A percentile compares a stretch with the other conserved stretches of the same genome.
Conservation (phyloP, 129 eudicot genomes). For the Arctium lappa region DNA sequence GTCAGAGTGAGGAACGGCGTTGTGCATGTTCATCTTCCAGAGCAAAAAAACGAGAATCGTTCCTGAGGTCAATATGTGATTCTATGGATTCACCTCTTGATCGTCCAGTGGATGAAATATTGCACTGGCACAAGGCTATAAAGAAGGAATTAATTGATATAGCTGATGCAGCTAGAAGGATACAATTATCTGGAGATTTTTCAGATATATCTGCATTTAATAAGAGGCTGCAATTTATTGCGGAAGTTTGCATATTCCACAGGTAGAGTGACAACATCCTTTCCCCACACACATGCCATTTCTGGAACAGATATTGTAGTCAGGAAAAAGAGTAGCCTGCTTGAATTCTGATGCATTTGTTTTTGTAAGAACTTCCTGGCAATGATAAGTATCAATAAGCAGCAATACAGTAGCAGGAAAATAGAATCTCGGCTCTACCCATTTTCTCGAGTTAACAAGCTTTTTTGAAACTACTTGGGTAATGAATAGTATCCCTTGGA, state of each 20-base stretch:
- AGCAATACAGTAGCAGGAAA: neutral
- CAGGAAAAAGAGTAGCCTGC: neutral
- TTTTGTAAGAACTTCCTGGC: neutral
- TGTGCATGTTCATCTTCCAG: constrained; percentile 70
- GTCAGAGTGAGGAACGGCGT: constrained; percentile 28
- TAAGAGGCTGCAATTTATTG: constrained; percentile 86
- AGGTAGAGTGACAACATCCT: constrained; percentile 42
- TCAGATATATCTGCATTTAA: constrained; percentile 83
- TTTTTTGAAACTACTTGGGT: neutral
- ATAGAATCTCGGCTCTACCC: neutral
- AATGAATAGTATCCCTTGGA: neutral
- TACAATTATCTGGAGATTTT: constrained; percentile 78
- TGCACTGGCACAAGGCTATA: constrained; percentile 97
- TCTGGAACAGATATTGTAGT: neutral
- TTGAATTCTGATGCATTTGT: neutral
- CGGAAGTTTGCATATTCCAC: constrained; percentile 97
- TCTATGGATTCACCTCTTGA: constrained; percentile 36
- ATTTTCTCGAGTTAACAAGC: neutral
- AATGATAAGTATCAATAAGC: neutral
- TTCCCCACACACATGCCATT: neutral
- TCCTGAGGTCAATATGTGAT: constrained; percentile 23
- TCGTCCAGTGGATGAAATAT: constrained; percentile 86
- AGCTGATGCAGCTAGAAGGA: constrained; percentile 84
- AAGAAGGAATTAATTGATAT: constrained; percentile 76
- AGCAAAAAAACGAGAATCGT: constrained; percentile 36